These are phyloP conservation scores for Potentilla sterilis DNA, from an alignment of 306 rosid species.

Conservation along the genomic window DNA sequence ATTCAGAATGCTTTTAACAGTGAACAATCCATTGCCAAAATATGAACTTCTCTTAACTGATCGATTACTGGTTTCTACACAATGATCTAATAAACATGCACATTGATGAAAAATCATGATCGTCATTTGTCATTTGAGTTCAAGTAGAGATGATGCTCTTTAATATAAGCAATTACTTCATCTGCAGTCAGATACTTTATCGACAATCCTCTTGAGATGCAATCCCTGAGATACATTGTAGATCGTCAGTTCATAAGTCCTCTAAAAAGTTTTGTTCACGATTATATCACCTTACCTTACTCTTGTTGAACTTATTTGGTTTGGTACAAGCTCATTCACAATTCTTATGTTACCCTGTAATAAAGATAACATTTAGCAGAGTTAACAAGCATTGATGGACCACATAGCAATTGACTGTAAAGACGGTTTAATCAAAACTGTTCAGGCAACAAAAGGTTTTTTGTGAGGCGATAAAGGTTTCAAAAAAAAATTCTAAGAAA, in stretches of 20 bases:
- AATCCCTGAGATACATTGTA: conserved; percentile 53
- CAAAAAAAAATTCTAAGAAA: not conserved
- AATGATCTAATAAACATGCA: not conserved
- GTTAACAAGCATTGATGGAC: not conserved
- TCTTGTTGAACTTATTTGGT: conserved; percentile 86
- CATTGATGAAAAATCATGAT: not conserved
- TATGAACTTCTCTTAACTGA: not conserved
- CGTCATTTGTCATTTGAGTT: conserved; percentile 38
- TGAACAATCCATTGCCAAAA: not conserved
- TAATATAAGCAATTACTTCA: conserved; percentile 70
- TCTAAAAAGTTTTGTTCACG: not conserved
- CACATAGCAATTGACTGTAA: not conserved
- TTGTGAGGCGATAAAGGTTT: not conserved
- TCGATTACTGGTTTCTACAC: not conserved
- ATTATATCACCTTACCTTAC: conserved; percentile 47
- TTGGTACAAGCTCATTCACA: conserved; percentile 74
- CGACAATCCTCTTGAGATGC: conserved; percentile 81
- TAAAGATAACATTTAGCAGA: not conserved
- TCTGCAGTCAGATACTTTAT: conserved; percentile 74
- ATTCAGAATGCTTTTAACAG: not conserved
- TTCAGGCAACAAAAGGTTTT: conserved; percentile 12
- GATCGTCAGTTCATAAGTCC: not conserved
- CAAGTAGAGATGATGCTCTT: conserved; percentile 45
- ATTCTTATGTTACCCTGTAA: conserved; percentile 67
- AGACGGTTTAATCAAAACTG: not conserved